Base-by-base conservation (phyloP, 2,329 filamentous ascomycete genomes). In the Colletotrichum sojae region DNA sequence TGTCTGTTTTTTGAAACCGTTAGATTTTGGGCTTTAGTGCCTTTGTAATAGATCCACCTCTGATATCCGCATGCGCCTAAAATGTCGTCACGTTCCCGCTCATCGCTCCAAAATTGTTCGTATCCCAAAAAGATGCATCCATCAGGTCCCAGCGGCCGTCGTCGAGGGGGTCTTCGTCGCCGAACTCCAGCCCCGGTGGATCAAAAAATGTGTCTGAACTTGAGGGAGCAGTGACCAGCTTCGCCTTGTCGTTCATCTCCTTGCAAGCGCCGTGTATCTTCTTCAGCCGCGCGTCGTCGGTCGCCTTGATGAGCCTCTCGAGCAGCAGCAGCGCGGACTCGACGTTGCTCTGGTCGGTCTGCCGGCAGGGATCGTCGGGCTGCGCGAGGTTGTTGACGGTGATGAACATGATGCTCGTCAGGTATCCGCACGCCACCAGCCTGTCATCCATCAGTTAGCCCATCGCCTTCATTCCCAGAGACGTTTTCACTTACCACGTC, bases 351-450 rank as follows among this genome's bases (percentile, higher is more conserved):
- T 71, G 69, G 46, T 71, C 69, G 0, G 54, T 53, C 8, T 45
- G 22, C 16, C 59, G 59, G 6, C 16, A 56, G 0, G 57, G 48
- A 2, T 58, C 36, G 4, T 62, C 40, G 1, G 65, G 69, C 16
- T 46, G 20, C 8, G 52, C 31, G 6, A 71, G 40, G 52, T 62
- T 71, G 39, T 71, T 71, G 16, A 69, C 66, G 0, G 65, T 48
- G 60, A 71, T 63, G 27, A 71, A 60, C 65, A 71, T 64, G 39
- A 69, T 20, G 43, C 59, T 67, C 1, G 69, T 71, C 27, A 71
- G 10, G n/a, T 71, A 60, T 1, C 63, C 58, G 18, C 69, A 71
- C 4, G 65, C 49, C 1, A 69, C 60, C 22, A 65, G n/a, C 69
- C 69, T 71, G 0, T 1, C 20, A 13, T 49, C 4, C 12, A 6